Evolutionary conservation across 805 yeast species (phyloP), one percentile per base, ranked within the genome.

Genomic region (Vanderwaltozyma verrucispora): DNA sequence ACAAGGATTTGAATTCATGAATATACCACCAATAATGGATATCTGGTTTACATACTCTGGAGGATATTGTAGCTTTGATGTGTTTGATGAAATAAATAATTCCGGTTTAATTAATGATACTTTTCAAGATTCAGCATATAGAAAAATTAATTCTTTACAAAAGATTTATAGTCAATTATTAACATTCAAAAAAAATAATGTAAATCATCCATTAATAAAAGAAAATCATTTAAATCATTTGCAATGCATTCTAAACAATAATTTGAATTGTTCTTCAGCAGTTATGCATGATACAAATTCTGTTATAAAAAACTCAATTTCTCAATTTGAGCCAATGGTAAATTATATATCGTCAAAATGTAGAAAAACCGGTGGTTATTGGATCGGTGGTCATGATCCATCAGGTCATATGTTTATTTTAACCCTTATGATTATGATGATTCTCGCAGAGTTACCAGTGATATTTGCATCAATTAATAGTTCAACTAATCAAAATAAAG

Each of bases 381-480:
- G 89, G 92, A 43, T 47, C 7, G 86, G 95, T 1, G 98, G 98
- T 0, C 95, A 86, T 54, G 98, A 92, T 62, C 95, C 97, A 5
- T 80, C 89, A 43, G 98, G 98, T 0, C 98, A 92, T 54, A 80
- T 85, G 1, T 92, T 88, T 49, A 56, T 92, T 30, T 63, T 89
- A 10, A 56, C 60, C 6, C 23, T 55, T 26, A 57, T 59, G 63
- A 41, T 52, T 5, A 54, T 54, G 59, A 72, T 81, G 39, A 51
- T 89, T 45, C 65, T 82, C 51, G 75, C 75, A 39, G 96, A 88
- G 53, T 53, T 53, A 18, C 46, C 32, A 58, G 48, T 54, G 37
- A 30, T 56, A 24, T 36, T 30, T 9, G n/a, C 13, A 27, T 24
- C n/a, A 26, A 35, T 29, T 6, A 16, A 33, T 16, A 11, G 10